A percentile compares a stretch with the other conserved stretches of the same genome.
These are phyloP conservation scores for Trametes sp. DNA, from an alignment of 1,284 basidiomycete species.

Conservation along the genomic window DNA sequence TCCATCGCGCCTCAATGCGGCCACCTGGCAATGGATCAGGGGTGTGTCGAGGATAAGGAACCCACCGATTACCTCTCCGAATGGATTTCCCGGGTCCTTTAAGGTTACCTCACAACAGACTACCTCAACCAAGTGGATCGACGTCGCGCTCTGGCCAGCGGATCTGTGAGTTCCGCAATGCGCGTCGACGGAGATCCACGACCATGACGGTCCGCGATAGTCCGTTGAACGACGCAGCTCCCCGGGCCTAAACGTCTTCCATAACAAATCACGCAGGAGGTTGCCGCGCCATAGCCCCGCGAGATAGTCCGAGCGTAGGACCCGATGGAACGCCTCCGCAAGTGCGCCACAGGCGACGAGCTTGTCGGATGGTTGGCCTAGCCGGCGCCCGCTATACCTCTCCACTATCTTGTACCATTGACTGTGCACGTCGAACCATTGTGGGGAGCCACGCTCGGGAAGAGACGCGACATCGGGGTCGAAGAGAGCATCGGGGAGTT, in stretches of 20 bases:
- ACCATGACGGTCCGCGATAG: slow-evolving; percentile 25
- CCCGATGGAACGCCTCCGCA: slow-evolving; percentile 23
- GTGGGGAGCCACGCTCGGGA: too few species aligned
- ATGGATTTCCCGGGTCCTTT: neutral
- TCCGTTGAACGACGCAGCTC: neutral
- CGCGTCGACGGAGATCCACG: slow-evolving; percentile 16
- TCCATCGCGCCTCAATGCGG: too few species aligned
- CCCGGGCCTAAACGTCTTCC: neutral
- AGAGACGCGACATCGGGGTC: too few species aligned
- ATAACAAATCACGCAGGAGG: slow-evolving; percentile 21
- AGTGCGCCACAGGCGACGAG: slow-evolving; percentile 24
- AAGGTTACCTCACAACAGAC: neutral
- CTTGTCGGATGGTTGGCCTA: slow-evolving; percentile 30
- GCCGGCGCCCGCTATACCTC: too few species aligned
- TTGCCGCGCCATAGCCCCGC: slow-evolving; percentile 24
- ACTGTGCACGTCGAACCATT: too few species aligned
- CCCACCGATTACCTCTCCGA: neutral
- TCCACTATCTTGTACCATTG: too few species aligned
- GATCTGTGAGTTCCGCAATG: too few species aligned
- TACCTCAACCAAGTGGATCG: neutral
- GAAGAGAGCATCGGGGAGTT: too few species aligned
- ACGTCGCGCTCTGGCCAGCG: too few species aligned
- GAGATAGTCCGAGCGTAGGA: slow-evolving; percentile 22
- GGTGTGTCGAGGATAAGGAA: neutral
- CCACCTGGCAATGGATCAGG: too few species aligned